Conservation (phyloP, 2,329 filamentous ascomycete species). For the Cephalotrichum gorgonifer region DNA sequence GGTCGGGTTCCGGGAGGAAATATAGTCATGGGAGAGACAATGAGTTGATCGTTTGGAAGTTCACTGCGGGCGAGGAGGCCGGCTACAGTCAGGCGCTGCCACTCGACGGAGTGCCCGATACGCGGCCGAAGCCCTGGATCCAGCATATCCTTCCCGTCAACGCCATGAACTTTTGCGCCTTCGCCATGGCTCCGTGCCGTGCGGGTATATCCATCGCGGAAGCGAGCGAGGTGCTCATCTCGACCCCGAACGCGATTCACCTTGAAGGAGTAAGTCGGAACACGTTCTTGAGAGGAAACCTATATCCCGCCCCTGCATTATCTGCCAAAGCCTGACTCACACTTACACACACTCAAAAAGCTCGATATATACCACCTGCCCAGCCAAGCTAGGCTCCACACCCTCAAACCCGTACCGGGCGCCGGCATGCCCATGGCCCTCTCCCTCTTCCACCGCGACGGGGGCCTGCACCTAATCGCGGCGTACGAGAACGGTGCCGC, state of each 20-base stretch:
- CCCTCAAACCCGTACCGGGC: conserved; percentile 36
- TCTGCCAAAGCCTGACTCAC: too few species aligned
- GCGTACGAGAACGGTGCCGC: conserved; percentile 82
- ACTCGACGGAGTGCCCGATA: conserved; percentile 44
- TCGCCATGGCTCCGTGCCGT: conserved; percentile 29
- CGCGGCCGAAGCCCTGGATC: conserved; percentile 66
- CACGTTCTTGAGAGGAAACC: background rate
- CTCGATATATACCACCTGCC: conserved; percentile 82
- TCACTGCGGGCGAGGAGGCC: conserved; percentile 50
- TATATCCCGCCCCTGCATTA: background rate
- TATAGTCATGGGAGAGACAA: conserved; percentile 85
- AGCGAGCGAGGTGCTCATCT: conserved; percentile 49
- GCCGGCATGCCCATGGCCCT: conserved; percentile 87
- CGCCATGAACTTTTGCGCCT: conserved; percentile 90
- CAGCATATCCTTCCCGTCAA: conserved; percentile 77
- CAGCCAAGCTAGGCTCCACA: conserved; percentile 56
- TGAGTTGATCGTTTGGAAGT: conserved; percentile 74
- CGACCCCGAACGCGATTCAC: conserved; percentile 68
- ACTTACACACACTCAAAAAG: conserved; percentile 24
- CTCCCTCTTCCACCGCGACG: conserved; percentile 41
- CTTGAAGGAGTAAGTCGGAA: conserved; percentile 52
- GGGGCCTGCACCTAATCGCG: conserved; percentile 51
- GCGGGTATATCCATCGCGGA: conserved; percentile 8
- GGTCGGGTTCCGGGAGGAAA: background rate
- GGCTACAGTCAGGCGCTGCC: conserved; percentile 60